A percentile compares a stretch with the other conserved stretches of the same genome.
Evolutionary conservation across 2,329 filamentous ascomycete species (phyloP).

Genomic region (Stagonosporopsis rhizophila): DNA sequence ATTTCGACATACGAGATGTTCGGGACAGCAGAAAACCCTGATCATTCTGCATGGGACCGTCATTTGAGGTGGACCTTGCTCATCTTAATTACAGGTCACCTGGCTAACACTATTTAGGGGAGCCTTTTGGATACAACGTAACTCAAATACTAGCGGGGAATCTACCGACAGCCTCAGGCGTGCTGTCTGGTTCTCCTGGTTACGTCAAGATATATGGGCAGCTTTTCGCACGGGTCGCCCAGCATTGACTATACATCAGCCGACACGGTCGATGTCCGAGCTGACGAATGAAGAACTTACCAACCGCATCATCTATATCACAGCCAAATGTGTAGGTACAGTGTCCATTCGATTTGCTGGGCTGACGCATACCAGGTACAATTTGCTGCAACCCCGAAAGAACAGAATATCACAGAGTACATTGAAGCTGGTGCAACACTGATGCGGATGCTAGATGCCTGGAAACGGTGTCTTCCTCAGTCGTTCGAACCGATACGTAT

Average conservation of each 20-base stretch:
- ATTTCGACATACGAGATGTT: conserved; percentile 72
- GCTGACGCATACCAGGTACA: conserved; percentile 49
- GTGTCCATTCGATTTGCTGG: conserved; percentile 48
- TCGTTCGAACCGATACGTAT: conserved; percentile 54
- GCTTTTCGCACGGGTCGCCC: conserved; percentile 65
- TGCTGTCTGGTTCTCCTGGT: conserved; percentile 71
- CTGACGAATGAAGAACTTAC: conserved; percentile 63
- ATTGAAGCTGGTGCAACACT: conserved; percentile 57
- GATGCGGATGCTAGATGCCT: conserved; percentile 59
- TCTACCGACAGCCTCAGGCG: conserved; percentile 61
- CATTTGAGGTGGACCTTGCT: conserved; percentile 57
- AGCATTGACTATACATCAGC: conserved; percentile 65
- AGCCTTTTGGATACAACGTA: conserved; percentile 70
- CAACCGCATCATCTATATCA: conserved; percentile 60
- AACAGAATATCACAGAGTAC: conserved; percentile 44
- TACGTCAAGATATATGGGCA: conserved; percentile 70
- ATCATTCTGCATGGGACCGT: conserved; percentile 63
- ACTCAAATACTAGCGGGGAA: conserved; percentile 65
- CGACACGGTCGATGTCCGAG: conserved; percentile 56
- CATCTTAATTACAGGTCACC: neutral
- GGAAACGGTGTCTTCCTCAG: conserved; percentile 53
- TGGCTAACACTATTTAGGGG: conserved; percentile 43
- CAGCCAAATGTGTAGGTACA: conserved; percentile 65
- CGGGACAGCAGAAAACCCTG: conserved; percentile 56
- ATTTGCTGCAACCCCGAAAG: conserved; percentile 60